Base-by-base conservation (phyloP, 768 basidiomycete species). In the Tricholoma hemisulphureum region DNA sequence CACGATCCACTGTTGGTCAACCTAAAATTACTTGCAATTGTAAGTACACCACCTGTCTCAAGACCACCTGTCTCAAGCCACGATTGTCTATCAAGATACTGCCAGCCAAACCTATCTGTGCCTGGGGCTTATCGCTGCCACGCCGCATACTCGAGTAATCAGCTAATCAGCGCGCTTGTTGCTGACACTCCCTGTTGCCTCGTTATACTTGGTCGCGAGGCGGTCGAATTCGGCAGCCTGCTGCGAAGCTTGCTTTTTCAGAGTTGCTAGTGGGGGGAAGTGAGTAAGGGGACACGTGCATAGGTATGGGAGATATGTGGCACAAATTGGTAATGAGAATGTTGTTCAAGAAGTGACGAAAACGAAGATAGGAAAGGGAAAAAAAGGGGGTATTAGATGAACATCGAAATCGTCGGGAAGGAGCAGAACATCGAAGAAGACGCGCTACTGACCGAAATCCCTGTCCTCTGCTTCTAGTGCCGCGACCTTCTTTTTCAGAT, bases 151-250 rank as follows among this genome's bases (percentile, higher is more conserved):
- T n/a, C n/a, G n/a, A n/a, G n/a, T n/a, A 43, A 29, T 29, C 3
- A 3, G 29, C 26, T 53, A 92, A 65, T 92, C 89, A 41, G 73
- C 73, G 63, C 88, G 84, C 73, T 93, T 93, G 75, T 79, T 67
- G 4, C 75, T 76, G 32, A 70, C 69, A 35, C 61, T 67, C 3
- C 89, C 90, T 1, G 87, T 88, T 50, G 83, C 79, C 57, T 85
- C 77, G 69, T 91, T 92, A 73, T 86, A 85, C 71, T 86, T 83
- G 4, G 85, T 87, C 1, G 91, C 88, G 54, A 95, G 83, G 54
- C 92, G 80, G 74, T 93, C 88, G 65, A 90, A 95, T 67, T 94
- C 91, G 21, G 77, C 79, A 4, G 85, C 87, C 61, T 94, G 91
- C 63, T 90, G 88, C 1, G 77, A 69, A 0, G 91, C 88, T 70